Base-by-base conservation (phyloP, 768 basidiomycete species). In the Kwoniella botswanensis region DNA sequence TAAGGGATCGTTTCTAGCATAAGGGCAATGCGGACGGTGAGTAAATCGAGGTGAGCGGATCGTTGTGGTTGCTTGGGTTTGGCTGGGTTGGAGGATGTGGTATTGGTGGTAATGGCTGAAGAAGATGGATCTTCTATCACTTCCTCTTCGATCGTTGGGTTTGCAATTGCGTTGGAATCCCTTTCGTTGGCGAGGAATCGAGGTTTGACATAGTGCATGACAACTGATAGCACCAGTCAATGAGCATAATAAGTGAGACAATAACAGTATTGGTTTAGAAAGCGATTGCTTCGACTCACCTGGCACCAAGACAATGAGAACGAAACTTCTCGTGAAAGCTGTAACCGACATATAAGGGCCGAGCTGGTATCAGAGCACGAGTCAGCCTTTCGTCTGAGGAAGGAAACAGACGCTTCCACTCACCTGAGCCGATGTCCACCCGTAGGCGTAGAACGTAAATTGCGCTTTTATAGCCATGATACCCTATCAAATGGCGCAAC, bases 1-100 rank as follows among this genome's bases (percentile, higher is more conserved):
- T 88, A 91, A 11, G 87, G 84, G 29, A 87, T 42, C 15, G 88
- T 61, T 54, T 92, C 90, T 58, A 92, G 67, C 11, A 86, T 54
- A 11, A 92, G 81, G 7, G 92, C 93, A 44, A 85, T 74, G 4
- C 89, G 88, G 6, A 90, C 88, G 22, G 93, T 84, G 42, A 78
- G 79, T n/a, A 95, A 86, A 83, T 96, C 93, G 79, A 93, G 90
- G 0, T 82, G 71, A 15, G 76, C 70, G 24, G 74, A 64, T 17
- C 74, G 74, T 22, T 68, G 61, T 24, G 63, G 56, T 44, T 35
- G 35, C 1, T 63, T 24, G 22, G 13, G 0, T 58, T 21, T 52
- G 41, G 68, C 21, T 35, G 55, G 63, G 15, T 29, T 56, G 46
- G 46, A 17, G 29, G 61, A 43, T 11, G 5, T 29, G 12, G 61